Base-by-base conservation (phyloP, 2,329 filamentous ascomycete genomes). In the Aspergillus hiratsukae region DNA sequence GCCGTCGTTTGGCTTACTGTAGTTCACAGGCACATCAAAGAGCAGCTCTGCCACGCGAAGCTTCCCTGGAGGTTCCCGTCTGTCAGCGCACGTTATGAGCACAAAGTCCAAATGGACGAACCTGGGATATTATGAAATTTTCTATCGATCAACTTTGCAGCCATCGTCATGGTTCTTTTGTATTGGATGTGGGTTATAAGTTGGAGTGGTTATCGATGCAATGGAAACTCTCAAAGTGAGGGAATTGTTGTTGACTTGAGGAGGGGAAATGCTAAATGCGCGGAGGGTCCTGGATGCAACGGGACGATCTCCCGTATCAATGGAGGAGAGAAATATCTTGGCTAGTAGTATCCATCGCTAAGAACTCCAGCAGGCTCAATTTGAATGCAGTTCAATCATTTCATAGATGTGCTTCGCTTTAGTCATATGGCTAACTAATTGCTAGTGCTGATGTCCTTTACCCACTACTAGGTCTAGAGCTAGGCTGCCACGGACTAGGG, bases 11-110 rank as follows among this genome's bases (percentile, higher is more conserved):
- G 85, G 85, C 54, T 86, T 82, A 59, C 76, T 75, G 73, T 96
- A 89, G 76, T 96, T 89, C 59, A 90, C 81, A 3, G 92, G 91
- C 10, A 96, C 91, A 63, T 90, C 83, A 74, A 96, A 96, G 78
- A 91, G 88, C 66, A 93, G 82, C 71, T 96, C 91, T 2, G 88
- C 88, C 58, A 95, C 83, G 58, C 83, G 80, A 48, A 95, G 80
- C 69, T 87, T 87, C 50, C 90, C 90, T 91, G 52, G 19, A 19
- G 48, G 55, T 19, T 55, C 56, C 51, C 51, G 51, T 52, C n/a
- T 49, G 53, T 61, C 37, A 58, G 55, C 23, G 45, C 17, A 9
- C 19, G 8, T 11, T 21, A 17, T 8, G 27, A 23, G 11, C 19
- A 7, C 40, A 37, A 29, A 27, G 46, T 14, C 40, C 14, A 25